Percentiles rank a stretch among this genome's conserved stretches.
phyloP scores from a whole-genome alignment of 352 stramenopile genomes.

The Phytopythium litorale region DNA sequence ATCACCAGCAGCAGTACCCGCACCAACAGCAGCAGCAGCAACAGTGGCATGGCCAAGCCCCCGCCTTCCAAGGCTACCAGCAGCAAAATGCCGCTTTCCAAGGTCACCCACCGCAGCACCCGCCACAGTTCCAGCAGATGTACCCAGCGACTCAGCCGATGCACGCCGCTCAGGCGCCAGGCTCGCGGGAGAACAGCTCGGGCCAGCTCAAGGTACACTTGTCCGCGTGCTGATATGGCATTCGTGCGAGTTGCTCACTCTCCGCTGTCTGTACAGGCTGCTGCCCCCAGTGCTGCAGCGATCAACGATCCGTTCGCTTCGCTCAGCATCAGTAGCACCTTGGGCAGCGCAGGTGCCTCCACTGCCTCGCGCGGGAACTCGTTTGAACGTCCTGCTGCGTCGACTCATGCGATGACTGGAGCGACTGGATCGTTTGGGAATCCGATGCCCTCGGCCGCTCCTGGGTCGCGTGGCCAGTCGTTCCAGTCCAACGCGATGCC shows the following conservation, averaged over 20 bases:
- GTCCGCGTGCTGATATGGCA: neutral
- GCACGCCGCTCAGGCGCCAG: neutral
- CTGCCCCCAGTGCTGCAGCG: conserved; percentile 23
- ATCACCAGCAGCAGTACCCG: conserved; percentile 13
- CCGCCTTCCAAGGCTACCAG: conserved; percentile 23
- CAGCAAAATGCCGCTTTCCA: conserved; percentile 11
- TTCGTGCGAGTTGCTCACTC: neutral
- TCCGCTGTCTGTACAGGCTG: neutral
- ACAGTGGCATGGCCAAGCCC: conserved; percentile 36
- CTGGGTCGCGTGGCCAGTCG: conserved; percentile 6
- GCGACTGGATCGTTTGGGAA: conserved; percentile 23
- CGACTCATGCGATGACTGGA: neutral
- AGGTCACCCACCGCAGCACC: conserved; percentile 2
- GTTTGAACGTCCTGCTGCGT: conserved; percentile 18
- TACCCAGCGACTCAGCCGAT: neutral
- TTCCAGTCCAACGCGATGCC: conserved; percentile 3
- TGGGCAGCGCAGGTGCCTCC: conserved; percentile 35
- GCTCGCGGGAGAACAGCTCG: conserved; percentile 4
- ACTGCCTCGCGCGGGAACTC: conserved; percentile 35
- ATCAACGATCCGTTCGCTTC: conserved; percentile 76
- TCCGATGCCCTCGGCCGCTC: neutral
- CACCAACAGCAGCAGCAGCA: conserved; percentile 26
- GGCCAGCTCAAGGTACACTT: conserved; percentile 4
- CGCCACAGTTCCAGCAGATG: conserved; percentile 1
- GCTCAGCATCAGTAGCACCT: conserved; percentile 44